A percentile compares a stretch with the other conserved stretches of the same genome.
phyloP scores from a whole-genome alignment of 345 rosid species.

The Populus davidiana region DNA sequence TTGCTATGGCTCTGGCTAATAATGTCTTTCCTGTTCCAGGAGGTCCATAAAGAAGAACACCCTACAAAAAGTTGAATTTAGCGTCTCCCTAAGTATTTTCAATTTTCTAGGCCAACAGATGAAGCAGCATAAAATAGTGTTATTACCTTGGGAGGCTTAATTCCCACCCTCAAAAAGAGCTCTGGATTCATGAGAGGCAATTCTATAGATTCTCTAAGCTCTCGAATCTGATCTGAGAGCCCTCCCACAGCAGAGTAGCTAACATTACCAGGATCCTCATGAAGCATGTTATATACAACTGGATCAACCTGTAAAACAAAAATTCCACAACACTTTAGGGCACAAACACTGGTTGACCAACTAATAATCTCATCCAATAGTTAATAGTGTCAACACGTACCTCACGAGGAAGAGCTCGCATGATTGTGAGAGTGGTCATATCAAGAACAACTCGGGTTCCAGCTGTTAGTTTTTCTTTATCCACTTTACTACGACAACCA shows the following conservation, averaged over 20 bases:
- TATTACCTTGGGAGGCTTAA: constrained; percentile 83
- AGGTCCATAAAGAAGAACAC: constrained; percentile 98
- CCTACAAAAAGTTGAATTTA: constrained; percentile 42
- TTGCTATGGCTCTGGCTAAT: constrained; percentile 95
- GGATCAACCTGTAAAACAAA: constrained; percentile 84
- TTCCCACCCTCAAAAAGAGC: constrained; percentile 91
- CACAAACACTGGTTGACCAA: not conserved
- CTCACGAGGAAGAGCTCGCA: constrained; percentile 85
- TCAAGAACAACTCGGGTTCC: constrained; percentile 96
- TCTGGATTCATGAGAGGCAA: constrained; percentile 99
- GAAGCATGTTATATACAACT: constrained; percentile 93
- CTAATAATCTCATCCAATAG: not conserved
- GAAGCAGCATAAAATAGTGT: not conserved
- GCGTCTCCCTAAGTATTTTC: not conserved
- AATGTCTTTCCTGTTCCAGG: constrained; percentile 99
- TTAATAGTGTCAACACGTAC: constrained; percentile 28
- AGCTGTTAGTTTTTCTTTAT: constrained; percentile 77
- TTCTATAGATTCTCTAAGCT: constrained; percentile 91
- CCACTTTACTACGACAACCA: constrained; percentile 96
- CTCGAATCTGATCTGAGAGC: constrained; percentile 90
- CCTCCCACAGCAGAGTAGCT: constrained; percentile 99
- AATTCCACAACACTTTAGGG: not conserved
- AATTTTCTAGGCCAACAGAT: not conserved
- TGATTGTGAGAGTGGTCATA: constrained; percentile 64
- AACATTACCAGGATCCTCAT: constrained; percentile 94